These are phyloP conservation scores for Debaryomyces sp. DNA, from an alignment of 1,139 yeast species.

Conservation along the genomic window DNA sequence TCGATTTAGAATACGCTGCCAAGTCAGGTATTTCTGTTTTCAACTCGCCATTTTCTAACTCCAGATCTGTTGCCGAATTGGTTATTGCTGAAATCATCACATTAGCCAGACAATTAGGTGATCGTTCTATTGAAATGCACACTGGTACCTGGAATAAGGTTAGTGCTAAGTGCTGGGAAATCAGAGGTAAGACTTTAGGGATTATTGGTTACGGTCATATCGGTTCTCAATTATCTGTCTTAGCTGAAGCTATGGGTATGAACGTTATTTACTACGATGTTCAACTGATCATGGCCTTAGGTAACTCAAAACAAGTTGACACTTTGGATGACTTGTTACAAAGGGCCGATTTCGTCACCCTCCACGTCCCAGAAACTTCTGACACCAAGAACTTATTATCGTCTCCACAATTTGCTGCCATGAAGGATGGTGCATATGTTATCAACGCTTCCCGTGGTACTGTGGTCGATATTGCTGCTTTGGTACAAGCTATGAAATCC, in stretches of 20 bases:
- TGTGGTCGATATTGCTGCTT: slow-evolving; percentile 93
- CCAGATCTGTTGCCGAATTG: slow-evolving; percentile 97
- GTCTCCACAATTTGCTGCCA: slow-evolving; percentile 89
- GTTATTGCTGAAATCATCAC: slow-evolving; percentile 94
- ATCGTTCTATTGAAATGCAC: slow-evolving; percentile 94
- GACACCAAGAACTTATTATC: slow-evolving; percentile 92
- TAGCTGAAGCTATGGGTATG: slow-evolving; percentile 99
- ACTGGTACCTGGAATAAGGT: slow-evolving; percentile 99
- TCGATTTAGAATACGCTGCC: slow-evolving; percentile 90
- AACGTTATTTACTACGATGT: slow-evolving; percentile 93
- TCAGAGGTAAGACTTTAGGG: slow-evolving; percentile 97
- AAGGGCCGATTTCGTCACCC: slow-evolving; percentile 83
- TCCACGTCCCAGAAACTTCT: slow-evolving; percentile 93
- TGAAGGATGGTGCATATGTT: slow-evolving; percentile 95
- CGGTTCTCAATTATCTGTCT: slow-evolving; percentile 94
- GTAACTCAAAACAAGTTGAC: slow-evolving; percentile 93
- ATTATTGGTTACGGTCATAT: slow-evolving; percentile 98
- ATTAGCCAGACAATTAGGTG: slow-evolving; percentile 95
- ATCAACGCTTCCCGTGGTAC: slow-evolving; percentile 98
- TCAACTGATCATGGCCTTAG: slow-evolving; percentile 91
- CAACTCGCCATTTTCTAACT: slow-evolving; percentile 98
- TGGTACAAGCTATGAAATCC: slow-evolving; percentile 85
- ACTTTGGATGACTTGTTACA: slow-evolving; percentile 80
- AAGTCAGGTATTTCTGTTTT: slow-evolving; percentile 92
- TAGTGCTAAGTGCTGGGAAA: slow-evolving; percentile 95